A percentile compares a stretch with the other conserved stretches of the same genome.
Evolutionary conservation across 257 asterid genomes (phyloP).

Genomic region (Echites panduratus): DNA sequence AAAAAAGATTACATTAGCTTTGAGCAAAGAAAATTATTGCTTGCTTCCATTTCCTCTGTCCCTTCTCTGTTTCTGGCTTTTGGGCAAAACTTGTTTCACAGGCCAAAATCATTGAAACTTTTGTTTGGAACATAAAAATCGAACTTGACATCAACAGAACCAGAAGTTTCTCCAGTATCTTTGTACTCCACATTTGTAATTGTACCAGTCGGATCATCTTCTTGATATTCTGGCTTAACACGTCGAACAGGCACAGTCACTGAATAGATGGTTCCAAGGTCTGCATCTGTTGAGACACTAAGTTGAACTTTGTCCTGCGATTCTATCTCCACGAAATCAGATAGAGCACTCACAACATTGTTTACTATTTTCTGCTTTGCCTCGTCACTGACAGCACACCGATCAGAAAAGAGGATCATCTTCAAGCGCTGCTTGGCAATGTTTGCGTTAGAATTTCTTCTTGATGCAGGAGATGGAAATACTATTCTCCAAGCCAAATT

Average conservation of each 20-base stretch:
- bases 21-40: slow-evolving; percentile 4
- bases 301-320: slow-evolving; percentile 89
- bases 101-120: slow-evolving; percentile 25
- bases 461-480: slow-evolving; percentile 65
- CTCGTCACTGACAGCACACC: slow-evolving; percentile 89
- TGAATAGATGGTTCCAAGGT: slow-evolving; percentile 78
- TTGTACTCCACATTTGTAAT: slow-evolving; percentile 74
- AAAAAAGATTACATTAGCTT: not conserved
- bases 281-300: slow-evolving; percentile 83
- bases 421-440: slow-evolving; percentile 83
- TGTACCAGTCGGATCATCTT: slow-evolving; percentile 64
- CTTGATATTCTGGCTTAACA: slow-evolving; percentile 58
- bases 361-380: slow-evolving; percentile 91
- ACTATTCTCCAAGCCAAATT: slow-evolving; percentile 93
- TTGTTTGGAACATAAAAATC: slow-evolving; percentile 82
- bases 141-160: slow-evolving; percentile 90
- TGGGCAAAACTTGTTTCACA: slow-evolving; percentile 15
- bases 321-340: slow-evolving; percentile 92
- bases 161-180: slow-evolving; percentile 72
- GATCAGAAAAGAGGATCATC: slow-evolving; percentile 94
- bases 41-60: slow-evolving; percentile 7
- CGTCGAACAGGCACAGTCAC: slow-evolving; percentile 83
- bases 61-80: not conserved
- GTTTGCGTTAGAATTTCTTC: slow-evolving; percentile 71
- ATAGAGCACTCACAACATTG: slow-evolving; percentile 63